phyloP scores from a whole-genome alignment of 352 stramenopile species.

The Phytophthora fragariae region DNA sequence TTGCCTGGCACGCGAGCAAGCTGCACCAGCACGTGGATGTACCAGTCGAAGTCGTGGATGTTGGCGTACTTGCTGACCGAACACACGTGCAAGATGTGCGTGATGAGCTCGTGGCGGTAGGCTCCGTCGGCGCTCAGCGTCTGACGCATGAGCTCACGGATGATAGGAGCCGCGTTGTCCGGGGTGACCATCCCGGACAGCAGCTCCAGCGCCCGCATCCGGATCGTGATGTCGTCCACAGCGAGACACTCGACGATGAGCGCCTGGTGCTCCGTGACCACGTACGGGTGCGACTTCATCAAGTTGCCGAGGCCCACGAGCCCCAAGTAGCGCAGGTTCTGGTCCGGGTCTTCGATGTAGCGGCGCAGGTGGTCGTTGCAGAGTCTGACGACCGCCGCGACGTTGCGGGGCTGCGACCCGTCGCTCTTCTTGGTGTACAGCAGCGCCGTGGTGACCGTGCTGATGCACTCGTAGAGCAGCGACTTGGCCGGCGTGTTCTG shows the following conservation, averaged over 20 bases:
- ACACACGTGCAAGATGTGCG: slow-evolving; percentile 97
- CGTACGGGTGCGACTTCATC: slow-evolving; percentile 96
- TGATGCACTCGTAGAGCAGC: slow-evolving; percentile 98
- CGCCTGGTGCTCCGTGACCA: slow-evolving; percentile 95
- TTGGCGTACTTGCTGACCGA: slow-evolving; percentile 98
- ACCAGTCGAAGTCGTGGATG: slow-evolving; percentile 98
- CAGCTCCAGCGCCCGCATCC: slow-evolving; percentile 96
- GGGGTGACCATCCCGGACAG: slow-evolving; percentile 96
- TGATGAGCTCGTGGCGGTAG: slow-evolving; percentile 97
- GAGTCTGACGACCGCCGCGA: slow-evolving; percentile 94
- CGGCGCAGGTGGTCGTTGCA: slow-evolving; percentile 96
- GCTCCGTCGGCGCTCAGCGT: slow-evolving; percentile 93
- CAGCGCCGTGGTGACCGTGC: slow-evolving; percentile 97
- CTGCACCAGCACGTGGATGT: slow-evolving; percentile 97
- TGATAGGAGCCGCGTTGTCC: slow-evolving; percentile 96
- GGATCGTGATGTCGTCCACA: slow-evolving; percentile 99
- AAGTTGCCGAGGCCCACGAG: slow-evolving; percentile 97
- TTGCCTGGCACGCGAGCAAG: slow-evolving; percentile 93
- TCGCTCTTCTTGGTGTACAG: slow-evolving; percentile 97
- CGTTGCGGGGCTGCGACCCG: slow-evolving; percentile 94
- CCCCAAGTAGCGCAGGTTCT: slow-evolving; percentile 99
- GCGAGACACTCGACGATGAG: slow-evolving; percentile 97
- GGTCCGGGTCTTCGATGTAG: slow-evolving; percentile 98
- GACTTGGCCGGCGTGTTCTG: slow-evolving; percentile 98
- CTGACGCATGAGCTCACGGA: slow-evolving; percentile 96